Evolutionary conservation across 2,329 filamentous ascomycete genomes (phyloP).

Genomic region (Ophiocordyceps robertsii): DNA sequence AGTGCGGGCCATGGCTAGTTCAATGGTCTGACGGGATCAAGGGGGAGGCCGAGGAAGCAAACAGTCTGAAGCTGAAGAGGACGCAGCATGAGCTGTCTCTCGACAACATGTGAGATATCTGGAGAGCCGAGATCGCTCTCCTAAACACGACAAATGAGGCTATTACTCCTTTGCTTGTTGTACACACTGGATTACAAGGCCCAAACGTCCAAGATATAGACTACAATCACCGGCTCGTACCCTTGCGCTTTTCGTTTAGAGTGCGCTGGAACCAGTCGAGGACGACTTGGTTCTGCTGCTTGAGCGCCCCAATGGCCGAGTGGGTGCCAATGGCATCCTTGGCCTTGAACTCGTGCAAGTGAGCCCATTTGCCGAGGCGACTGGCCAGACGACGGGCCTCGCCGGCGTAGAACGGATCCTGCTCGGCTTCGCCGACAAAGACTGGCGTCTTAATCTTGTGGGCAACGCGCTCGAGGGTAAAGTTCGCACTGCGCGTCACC

Average conservation of each 20-base stretch:
- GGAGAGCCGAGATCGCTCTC: too few species aligned
- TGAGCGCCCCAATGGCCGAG: slow-evolving; percentile 7
- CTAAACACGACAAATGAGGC: too few species aligned
- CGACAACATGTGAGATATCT: too few species aligned
- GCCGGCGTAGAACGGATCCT: slow-evolving; percentile 7
- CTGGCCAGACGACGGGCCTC: slow-evolving; percentile 5
- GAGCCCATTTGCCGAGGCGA: slow-evolving; percentile 4
- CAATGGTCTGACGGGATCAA: too few species aligned
- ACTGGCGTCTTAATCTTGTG: slow-evolving; percentile 9
- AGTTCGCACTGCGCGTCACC: slow-evolving; percentile 5
- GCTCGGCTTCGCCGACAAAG: slow-evolving; percentile 11
- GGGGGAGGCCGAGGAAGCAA: too few species aligned
- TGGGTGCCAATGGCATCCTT: slow-evolving; percentile 5
- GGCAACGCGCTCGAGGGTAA: slow-evolving; percentile 7
- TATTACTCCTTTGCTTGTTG: too few species aligned
- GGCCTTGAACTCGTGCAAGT: slow-evolving; percentile 3
- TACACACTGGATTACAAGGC: too few species aligned
- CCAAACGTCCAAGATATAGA: too few species aligned
- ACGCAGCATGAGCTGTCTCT: too few species aligned
- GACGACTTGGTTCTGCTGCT: slow-evolving; percentile 6
- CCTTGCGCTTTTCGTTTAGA: background rate
- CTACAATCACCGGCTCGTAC: background rate
- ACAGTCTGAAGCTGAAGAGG: too few species aligned
- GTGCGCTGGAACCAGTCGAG: slow-evolving; percentile 8
- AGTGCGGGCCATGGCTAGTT: too few species aligned